Percentiles rank a stretch among this genome's conserved stretches.
phyloP scores from a whole-genome alignment of 2,329 filamentous ascomycete species.

The Penicillium brasilianum region DNA sequence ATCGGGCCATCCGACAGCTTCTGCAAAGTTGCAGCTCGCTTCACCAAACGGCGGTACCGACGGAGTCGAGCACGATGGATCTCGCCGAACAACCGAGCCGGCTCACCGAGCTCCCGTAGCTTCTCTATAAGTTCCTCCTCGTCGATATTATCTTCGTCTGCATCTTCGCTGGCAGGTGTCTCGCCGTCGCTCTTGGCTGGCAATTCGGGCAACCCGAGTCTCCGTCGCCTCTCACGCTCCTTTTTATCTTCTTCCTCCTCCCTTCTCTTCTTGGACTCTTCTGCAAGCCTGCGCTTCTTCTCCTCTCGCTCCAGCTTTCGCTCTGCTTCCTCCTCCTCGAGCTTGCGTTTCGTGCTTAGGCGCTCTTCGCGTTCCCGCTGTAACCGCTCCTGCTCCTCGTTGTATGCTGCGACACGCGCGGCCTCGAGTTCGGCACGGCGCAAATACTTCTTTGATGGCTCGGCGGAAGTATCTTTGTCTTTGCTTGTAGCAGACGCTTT shows the following conservation, averaged over 20 bases:
- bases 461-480: constrained; percentile 27
- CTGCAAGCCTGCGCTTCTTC: constrained; percentile 79
- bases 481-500: constrained; percentile 29
- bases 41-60: constrained; percentile 69
- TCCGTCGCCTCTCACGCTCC: constrained; percentile 73
- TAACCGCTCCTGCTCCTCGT: constrained; percentile 76
- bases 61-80: constrained; percentile 69
- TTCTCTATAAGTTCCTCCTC: constrained; percentile 72
- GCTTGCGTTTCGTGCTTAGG: constrained; percentile 79
- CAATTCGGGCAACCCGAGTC: constrained; percentile 79
- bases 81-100: constrained; percentile 80
- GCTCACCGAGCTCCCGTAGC: constrained; percentile 74
- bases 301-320: constrained; percentile 74
- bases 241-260: constrained; percentile 76
- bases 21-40: constrained; percentile 44
- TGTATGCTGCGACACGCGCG: constrained; percentile 77
- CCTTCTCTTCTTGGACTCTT: constrained; percentile 72
- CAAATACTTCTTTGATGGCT: constrained; percentile 71
- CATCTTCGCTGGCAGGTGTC: constrained; percentile 37
- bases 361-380: constrained; percentile 73
- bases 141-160: constrained; percentile 63
- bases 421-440: constrained; percentile 87
- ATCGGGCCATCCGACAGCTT: constrained; percentile 75
- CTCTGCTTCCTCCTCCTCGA: constrained; percentile 80
- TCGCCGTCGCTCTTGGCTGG: constrained; percentile 45